Percentiles rank a stretch among this genome's conserved stretches.
Evolutionary conservation across 2,329 filamentous ascomycete genomes (phyloP).

Genomic region (Curvularia spicifera): DNA sequence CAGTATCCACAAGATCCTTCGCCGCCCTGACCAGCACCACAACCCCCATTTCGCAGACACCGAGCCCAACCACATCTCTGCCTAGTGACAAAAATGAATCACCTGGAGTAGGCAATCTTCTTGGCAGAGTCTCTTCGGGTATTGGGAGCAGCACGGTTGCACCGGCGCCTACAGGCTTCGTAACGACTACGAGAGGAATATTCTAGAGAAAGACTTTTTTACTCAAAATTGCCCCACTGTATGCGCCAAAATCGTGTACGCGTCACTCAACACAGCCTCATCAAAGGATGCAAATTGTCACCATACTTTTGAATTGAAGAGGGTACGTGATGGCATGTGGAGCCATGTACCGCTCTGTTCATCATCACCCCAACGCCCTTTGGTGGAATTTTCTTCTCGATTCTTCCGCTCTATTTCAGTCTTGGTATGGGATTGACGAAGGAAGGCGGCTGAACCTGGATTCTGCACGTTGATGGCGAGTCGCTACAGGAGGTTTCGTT

Average conservation of each 20-base stretch:
- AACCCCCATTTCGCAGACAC: neutral
- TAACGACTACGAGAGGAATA: conserved; percentile 8
- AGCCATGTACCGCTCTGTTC: neutral
- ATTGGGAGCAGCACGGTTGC: neutral
- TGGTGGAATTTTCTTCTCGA: neutral
- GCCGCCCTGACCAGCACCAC: conserved; percentile 1
- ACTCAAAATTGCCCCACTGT: conserved; percentile 7
- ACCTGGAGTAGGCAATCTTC: conserved; percentile 8
- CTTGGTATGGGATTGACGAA: neutral
- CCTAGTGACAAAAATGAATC: neutral
- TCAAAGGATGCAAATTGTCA: conserved; percentile 4
- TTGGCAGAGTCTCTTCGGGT: conserved; percentile 1
- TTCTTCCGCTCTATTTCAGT: neutral
- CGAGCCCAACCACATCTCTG: conserved; percentile 4
- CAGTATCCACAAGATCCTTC: conserved; percentile 1
- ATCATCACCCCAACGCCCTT: neutral
- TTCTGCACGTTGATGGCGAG: conserved; percentile 9
- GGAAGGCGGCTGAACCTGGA: neutral
- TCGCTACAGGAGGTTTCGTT: conserved; percentile 23
- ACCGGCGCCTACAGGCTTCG: conserved; percentile 15
- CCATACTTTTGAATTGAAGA: neutral
- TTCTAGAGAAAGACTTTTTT: conserved; percentile 2
- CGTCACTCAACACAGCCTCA: conserved; percentile 17
- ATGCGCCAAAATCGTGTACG: conserved; percentile 12
- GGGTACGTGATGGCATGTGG: neutral